phyloP scores from a whole-genome alignment of 208 protist species.

The Strigomonas culicis region DNA sequence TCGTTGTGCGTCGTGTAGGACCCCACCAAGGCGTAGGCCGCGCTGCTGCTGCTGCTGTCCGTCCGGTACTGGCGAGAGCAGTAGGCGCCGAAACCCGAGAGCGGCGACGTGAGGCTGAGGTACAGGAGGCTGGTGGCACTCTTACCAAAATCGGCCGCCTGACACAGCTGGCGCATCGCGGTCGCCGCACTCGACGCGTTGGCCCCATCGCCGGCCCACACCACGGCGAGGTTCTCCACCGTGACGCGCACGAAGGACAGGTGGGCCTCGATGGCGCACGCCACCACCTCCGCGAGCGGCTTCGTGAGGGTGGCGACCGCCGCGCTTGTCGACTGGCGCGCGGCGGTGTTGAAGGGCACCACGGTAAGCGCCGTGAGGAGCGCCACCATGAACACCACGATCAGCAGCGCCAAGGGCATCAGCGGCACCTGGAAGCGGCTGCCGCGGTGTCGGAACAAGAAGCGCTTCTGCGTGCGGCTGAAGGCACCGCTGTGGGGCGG shows the following conservation, averaged over 20 bases:
- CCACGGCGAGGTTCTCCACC: slow-evolving; percentile 18
- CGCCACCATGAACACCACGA: slow-evolving; percentile 27
- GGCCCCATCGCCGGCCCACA: slow-evolving; percentile 19
- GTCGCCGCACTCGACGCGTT: slow-evolving; percentile 28
- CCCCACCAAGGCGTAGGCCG: slow-evolving; percentile 16
- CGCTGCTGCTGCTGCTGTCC: slow-evolving; percentile 26
- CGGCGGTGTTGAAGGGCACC: slow-evolving; percentile 33
- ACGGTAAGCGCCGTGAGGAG: slow-evolving; percentile 34
- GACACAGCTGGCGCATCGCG: slow-evolving; percentile 49
- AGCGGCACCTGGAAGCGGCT: background rate
- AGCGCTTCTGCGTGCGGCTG: background rate
- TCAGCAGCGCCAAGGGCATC: slow-evolving; percentile 7
- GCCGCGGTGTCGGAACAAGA: background rate
- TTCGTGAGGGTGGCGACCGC: slow-evolving; percentile 19
- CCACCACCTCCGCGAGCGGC: slow-evolving; percentile 19
- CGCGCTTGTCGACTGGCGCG: slow-evolving; percentile 16
- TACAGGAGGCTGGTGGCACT: slow-evolving; percentile 28
- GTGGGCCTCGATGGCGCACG: slow-evolving; percentile 19
- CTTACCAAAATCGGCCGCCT: slow-evolving; percentile 7
- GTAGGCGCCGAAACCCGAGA: slow-evolving; percentile 55
- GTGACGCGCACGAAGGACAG: slow-evolving; percentile 26
- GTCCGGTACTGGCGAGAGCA: slow-evolving; percentile 49
- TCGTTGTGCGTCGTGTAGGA: background rate
- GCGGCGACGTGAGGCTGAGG: slow-evolving; percentile 42
- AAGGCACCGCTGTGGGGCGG: background rate